Conservation (phyloP, 2,329 filamentous ascomycete genomes). For the Sclerotinia minor region DNA sequence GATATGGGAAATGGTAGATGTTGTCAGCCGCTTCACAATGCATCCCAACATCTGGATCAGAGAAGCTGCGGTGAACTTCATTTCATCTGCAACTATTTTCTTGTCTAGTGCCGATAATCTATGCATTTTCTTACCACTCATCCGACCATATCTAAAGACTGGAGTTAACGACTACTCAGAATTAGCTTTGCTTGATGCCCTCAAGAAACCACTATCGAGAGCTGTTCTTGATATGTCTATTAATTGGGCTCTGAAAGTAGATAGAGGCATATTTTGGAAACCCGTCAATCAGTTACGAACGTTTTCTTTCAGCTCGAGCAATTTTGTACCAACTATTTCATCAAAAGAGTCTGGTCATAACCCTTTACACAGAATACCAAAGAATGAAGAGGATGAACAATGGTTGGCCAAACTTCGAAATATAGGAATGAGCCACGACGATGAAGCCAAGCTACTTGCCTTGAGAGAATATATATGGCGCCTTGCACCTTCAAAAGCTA, state of each 20-base stretch:
- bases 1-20: slow-evolving; percentile 83
- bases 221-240: slow-evolving; percentile 82
- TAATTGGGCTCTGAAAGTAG: slow-evolving; percentile 79
- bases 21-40: slow-evolving; percentile 81
- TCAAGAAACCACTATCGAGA: slow-evolving; percentile 80
- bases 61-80: slow-evolving; percentile 81
- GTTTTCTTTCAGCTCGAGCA: slow-evolving; percentile 64
- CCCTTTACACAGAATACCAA: slow-evolving; percentile 63
- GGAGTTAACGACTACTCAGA: slow-evolving; percentile 70
- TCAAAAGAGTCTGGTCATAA: slow-evolving; percentile 57
- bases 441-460: slow-evolving; percentile 85
- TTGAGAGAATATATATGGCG: slow-evolving; percentile 91
- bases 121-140: slow-evolving; percentile 78
- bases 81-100: slow-evolving; percentile 73
- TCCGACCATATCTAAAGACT: slow-evolving; percentile 79
- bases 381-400: slow-evolving; percentile 89
- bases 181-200: slow-evolving; percentile 70
- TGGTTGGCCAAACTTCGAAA: slow-evolving; percentile 86
- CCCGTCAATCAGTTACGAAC: slow-evolving; percentile 67
- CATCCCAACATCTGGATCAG: slow-evolving; percentile 96
- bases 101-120: slow-evolving; percentile 77
- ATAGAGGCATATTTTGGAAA: slow-evolving; percentile 87
- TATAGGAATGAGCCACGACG: slow-evolving; percentile 76
- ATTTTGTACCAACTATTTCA: slow-evolving; percentile 53
- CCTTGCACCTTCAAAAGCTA: slow-evolving; percentile 65